Conservation (phyloP, 192 early-diverging fungal genomes). For the Backusella westeae region DNA sequence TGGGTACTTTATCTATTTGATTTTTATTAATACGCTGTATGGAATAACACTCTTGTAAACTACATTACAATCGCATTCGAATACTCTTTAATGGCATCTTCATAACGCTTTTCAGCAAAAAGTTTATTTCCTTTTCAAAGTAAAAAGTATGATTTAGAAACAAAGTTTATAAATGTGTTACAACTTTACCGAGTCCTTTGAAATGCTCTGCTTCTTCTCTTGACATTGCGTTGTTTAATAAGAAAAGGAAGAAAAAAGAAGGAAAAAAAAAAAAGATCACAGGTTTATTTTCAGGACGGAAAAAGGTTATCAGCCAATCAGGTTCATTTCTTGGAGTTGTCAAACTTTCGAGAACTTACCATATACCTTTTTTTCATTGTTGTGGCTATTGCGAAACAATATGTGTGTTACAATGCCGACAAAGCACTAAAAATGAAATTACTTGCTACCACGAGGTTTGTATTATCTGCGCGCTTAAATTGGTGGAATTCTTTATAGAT, state of each 20-base stretch:
- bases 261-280: background rate
- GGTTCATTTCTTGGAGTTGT: background rate
- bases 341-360: background rate
- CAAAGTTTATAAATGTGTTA: background rate
- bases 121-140: slow-evolving; percentile 49
- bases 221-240: background rate
- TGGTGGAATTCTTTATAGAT: background rate
- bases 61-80: slow-evolving; percentile 67
- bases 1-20: slow-evolving; percentile 57
- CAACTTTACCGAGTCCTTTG: slow-evolving; percentile 18
- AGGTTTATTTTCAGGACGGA: background rate
- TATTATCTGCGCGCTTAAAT: background rate
- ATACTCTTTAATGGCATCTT: slow-evolving; percentile 70
- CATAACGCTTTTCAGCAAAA: slow-evolving; percentile 57
- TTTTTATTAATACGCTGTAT: background rate
- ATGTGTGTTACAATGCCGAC: background rate
- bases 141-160: background rate
- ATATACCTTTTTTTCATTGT: background rate
- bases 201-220: slow-evolving; percentile 27
- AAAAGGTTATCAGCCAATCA: background rate
- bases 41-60: background rate
- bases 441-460: background rate
- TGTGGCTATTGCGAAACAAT: background rate
- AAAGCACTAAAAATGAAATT: background rate
- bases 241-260: background rate